Percentiles rank a stretch among this genome's conserved stretches.
Evolutionary conservation across 164 flowering plant genomes (phyloP).

Genomic region (Magnolia sinica): DNA sequence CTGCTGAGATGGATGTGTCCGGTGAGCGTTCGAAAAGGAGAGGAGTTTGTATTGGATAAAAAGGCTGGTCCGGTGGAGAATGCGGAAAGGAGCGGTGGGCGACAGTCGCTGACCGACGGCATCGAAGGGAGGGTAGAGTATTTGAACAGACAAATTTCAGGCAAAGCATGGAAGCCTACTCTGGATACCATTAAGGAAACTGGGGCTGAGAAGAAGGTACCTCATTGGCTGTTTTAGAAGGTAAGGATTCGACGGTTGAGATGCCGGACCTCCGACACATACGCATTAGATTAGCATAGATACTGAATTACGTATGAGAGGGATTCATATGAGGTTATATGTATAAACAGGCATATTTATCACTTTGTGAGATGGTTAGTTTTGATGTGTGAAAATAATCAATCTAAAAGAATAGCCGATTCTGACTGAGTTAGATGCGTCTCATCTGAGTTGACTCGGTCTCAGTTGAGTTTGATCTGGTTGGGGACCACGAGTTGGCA

Average conservation of each 20-base stretch:
- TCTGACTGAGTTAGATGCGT: too few relatives aligned
- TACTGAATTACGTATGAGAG: too few relatives aligned
- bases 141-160: slow-evolving; percentile 34
- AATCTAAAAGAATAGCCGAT: too few relatives aligned
- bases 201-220: slow-evolving; percentile 21
- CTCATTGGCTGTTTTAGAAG: slow-evolving; percentile 26
- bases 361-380: too few relatives aligned
- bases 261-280: background rate
- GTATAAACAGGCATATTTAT: too few relatives aligned
- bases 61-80: slow-evolving; percentile 8
- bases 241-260: background rate
- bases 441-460: too few relatives aligned
- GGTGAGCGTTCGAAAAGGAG: slow-evolving; percentile 10
- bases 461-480: too few relatives aligned
- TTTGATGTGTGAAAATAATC: too few relatives aligned
- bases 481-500: too few relatives aligned
- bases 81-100: background rate
- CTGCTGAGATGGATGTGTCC: slow-evolving; percentile 37
- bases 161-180: slow-evolving; percentile 41
- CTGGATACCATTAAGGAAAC: slow-evolving; percentile 37
- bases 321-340: too few relatives aligned
- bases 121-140: slow-evolving; percentile 23
- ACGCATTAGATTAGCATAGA: background rate
- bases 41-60: background rate
- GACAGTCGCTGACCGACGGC: slow-evolving; percentile 14